A percentile compares a stretch with the other conserved stretches of the same genome.
These are phyloP conservation scores for Penicillium sp. DNA, from an alignment of 2,329 filamentous ascomycete species.

Conservation along the genomic window DNA sequence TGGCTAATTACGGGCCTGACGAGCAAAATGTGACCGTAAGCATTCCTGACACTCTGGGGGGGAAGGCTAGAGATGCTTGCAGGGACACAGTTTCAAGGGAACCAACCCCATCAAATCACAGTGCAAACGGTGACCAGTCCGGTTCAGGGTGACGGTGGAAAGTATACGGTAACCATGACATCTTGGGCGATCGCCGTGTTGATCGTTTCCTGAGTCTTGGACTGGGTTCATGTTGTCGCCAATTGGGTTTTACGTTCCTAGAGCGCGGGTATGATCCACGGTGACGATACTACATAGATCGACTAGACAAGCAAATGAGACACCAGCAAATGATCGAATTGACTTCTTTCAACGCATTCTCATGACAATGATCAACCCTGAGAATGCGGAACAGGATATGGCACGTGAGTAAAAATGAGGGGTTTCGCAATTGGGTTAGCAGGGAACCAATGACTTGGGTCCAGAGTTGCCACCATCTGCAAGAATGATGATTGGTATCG, in stretches of 20 bases:
- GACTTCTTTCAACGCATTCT: neutral
- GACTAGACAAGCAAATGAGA: neutral
- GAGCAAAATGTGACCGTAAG: conserved; percentile 32
- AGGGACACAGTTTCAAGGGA: conserved; percentile 25
- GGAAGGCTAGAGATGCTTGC: conserved; percentile 33
- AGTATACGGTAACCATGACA: conserved; percentile 29
- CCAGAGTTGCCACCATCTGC: neutral
- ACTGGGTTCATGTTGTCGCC: neutral
- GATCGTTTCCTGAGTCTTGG: conserved; percentile 20
- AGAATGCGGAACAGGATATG: neutral
- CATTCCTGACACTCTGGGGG: conserved; percentile 27
- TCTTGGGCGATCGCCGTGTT: conserved; percentile 34
- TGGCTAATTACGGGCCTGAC: conserved; percentile 36
- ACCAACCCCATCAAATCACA: conserved; percentile 25
- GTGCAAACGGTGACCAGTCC: conserved; percentile 21
- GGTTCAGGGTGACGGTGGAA: conserved; percentile 18
- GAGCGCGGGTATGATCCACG: neutral
- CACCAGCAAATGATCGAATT: neutral
- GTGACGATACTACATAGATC: neutral
- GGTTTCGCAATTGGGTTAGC: neutral
- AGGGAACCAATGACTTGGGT: neutral
- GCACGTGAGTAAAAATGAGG: neutral
- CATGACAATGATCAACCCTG: neutral
- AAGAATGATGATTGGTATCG: neutral
- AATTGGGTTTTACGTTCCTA: neutral